Conservation (phyloP, 2,329 filamentous ascomycete genomes). For the Chalaropsis ovoidea region DNA sequence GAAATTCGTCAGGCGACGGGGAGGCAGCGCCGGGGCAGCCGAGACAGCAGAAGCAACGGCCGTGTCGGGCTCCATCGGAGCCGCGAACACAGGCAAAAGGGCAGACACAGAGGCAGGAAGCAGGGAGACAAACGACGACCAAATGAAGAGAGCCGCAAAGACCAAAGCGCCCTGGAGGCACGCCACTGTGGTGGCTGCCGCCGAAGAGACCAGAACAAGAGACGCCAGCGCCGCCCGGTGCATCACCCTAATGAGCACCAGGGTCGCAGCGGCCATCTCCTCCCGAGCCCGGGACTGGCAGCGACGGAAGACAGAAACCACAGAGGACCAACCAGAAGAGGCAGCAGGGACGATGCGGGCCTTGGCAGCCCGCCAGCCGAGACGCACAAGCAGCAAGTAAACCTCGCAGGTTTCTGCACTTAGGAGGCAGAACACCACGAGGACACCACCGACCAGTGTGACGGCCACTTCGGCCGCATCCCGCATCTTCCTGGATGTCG, state of each 20-base stretch:
- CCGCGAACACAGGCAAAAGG: too few relatives aligned
- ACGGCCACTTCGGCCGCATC: neutral
- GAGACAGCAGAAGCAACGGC: too few relatives aligned
- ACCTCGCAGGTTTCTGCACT: neutral
- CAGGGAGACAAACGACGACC: neutral
- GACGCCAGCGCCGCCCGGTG: neutral
- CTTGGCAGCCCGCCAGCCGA: neutral
- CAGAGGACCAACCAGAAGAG: neutral
- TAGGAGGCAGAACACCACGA: neutral
- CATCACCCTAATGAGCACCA: neutral
- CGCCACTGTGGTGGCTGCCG: neutral
- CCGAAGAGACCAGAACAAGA: neutral
- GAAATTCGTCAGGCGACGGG: neutral
- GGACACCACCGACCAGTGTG: neutral
- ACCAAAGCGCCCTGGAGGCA: neutral
- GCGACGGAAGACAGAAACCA: slow-evolving; percentile 3
- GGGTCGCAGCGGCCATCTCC: slow-evolving; percentile 5
- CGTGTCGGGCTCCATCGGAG: too few relatives aligned
- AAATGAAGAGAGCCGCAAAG: neutral
- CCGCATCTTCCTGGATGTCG: neutral
- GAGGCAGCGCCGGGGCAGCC: neutral
- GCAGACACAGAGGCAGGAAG: too few relatives aligned
- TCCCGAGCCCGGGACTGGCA: neutral
- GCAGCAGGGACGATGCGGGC: neutral
- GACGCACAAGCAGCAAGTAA: neutral